These are phyloP conservation scores for Fusarium phyllophilum DNA, from an alignment of 2,329 filamentous ascomycete species.

Conservation along the genomic window DNA sequence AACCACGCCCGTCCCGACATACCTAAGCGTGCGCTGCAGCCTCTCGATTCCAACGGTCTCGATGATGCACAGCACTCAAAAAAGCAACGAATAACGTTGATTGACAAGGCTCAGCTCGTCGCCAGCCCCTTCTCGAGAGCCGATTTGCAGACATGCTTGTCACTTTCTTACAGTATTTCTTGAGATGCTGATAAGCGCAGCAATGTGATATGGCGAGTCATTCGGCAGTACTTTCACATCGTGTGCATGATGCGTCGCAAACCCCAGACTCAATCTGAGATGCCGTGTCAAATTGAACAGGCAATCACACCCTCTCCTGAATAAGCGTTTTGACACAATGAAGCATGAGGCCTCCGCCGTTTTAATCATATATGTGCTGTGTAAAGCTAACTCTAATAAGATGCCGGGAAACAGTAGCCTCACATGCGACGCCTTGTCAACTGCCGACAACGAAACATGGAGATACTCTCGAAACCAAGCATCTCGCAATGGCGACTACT, in stretches of 20 bases:
- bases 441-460: conserved; percentile 20
- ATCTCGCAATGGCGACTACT: conserved; percentile 9
- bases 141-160: conserved; percentile 16
- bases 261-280: conserved; percentile 27
- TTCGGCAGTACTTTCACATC: conserved; percentile 11
- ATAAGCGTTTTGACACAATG: neutral
- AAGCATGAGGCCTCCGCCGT: conserved; percentile 18
- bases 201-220: conserved; percentile 20
- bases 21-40: conserved; percentile 40
- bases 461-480: conserved; percentile 21
- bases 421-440: conserved; percentile 18
- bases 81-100: conserved; percentile 25
- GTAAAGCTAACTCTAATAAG: neutral
- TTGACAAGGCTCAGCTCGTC: conserved; percentile 18
- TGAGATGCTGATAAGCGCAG: conserved; percentile 4
- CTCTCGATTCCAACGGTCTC: conserved; percentile 40
- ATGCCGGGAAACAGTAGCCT: neutral
- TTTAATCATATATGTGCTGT: neutral
- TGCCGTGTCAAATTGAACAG: conserved; percentile 6
- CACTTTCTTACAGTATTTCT: neutral
- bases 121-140: conserved; percentile 10
- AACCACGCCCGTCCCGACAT: conserved; percentile 17
- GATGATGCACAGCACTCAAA: conserved; percentile 39
- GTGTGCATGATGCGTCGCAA: conserved; percentile 14
- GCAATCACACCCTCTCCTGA: neutral